Percentiles rank a stretch among this genome's conserved stretches.
phyloP scores from a whole-genome alignment of 2,329 filamentous ascomycete species.

The Scopulariopsis brevicaulis region DNA sequence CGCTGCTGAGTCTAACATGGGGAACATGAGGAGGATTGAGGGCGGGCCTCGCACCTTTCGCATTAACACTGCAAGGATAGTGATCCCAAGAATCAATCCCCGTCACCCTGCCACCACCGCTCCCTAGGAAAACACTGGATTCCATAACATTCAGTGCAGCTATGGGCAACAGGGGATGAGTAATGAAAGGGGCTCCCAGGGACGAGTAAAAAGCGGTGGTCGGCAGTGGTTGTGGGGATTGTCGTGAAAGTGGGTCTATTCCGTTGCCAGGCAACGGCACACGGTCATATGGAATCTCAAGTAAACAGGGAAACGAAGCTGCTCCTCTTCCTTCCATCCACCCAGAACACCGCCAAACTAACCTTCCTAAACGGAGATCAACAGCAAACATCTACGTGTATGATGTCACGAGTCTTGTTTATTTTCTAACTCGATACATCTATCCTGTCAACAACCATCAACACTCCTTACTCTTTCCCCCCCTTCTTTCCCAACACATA shows the following conservation, averaged over 20 bases:
- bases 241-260: not conserved
- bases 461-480: not conserved
- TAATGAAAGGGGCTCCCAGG: not conserved
- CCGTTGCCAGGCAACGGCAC: slow-evolving; percentile 3
- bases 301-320: slow-evolving; percentile 1
- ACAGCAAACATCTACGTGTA: not conserved
- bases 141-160: too few species aligned
- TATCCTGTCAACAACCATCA: not conserved
- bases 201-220: not conserved
- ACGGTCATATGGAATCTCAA: not conserved
- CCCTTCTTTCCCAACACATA: not conserved
- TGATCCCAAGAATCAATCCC: too few species aligned
- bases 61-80: too few species aligned
- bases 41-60: too few species aligned
- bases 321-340: not conserved
- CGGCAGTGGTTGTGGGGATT: too few species aligned
- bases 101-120: too few species aligned
- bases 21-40: too few species aligned
- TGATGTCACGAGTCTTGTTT: not conserved
- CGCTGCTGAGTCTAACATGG: too few species aligned
- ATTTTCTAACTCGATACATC: not conserved
- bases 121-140: too few species aligned
- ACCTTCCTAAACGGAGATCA: not conserved
- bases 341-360: not conserved
- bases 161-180: not conserved